These are phyloP conservation scores for Talaromyces sp. DNA, from an alignment of 2,329 filamentous ascomycete genomes.

Conservation along the genomic window DNA sequence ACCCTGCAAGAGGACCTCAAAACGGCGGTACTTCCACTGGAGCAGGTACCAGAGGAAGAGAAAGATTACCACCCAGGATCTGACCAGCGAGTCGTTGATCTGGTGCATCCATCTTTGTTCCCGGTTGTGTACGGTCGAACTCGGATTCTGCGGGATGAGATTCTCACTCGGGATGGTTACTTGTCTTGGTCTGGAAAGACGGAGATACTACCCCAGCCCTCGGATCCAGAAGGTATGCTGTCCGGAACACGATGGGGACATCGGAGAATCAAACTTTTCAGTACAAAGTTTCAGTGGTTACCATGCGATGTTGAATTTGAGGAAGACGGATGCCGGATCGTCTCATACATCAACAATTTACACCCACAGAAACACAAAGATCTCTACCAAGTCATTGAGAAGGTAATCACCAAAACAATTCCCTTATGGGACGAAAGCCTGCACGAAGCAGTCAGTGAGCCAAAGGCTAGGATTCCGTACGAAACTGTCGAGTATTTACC, in stretches of 20 bases:
- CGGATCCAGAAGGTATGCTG: constrained; percentile 18
- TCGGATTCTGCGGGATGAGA: constrained; percentile 28
- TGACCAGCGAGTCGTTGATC: constrained; percentile 19
- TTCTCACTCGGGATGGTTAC: constrained; percentile 29
- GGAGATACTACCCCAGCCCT: constrained; percentile 26
- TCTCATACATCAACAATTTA: constrained; percentile 49
- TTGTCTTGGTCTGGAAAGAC: constrained; percentile 27
- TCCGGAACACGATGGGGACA: constrained; percentile 26
- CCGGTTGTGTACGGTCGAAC: constrained; percentile 48
- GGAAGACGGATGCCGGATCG: constrained; percentile 30
- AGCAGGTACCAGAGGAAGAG: constrained; percentile 40
- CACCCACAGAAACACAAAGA: constrained; percentile 38
- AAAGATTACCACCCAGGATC: constrained; percentile 16
- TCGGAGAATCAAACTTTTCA: background rate
- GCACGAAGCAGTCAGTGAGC: constrained; percentile 15
- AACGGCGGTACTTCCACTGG: constrained; percentile 48
- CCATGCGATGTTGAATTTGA: constrained; percentile 39
- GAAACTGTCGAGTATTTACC: constrained; percentile 28
- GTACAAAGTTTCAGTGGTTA: constrained; percentile 46
- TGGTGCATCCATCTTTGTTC: constrained; percentile 65
- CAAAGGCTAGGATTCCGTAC: constrained; percentile 29
- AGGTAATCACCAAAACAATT: constrained; percentile 31
- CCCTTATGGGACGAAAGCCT: constrained; percentile 30
- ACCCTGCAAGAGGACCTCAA: constrained; percentile 45
- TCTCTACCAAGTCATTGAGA: constrained; percentile 43